These are phyloP conservation scores for Aspergillus saccharolyticus DNA, from an alignment of 495 filamentous ascomycete species.

Conservation along the genomic window DNA sequence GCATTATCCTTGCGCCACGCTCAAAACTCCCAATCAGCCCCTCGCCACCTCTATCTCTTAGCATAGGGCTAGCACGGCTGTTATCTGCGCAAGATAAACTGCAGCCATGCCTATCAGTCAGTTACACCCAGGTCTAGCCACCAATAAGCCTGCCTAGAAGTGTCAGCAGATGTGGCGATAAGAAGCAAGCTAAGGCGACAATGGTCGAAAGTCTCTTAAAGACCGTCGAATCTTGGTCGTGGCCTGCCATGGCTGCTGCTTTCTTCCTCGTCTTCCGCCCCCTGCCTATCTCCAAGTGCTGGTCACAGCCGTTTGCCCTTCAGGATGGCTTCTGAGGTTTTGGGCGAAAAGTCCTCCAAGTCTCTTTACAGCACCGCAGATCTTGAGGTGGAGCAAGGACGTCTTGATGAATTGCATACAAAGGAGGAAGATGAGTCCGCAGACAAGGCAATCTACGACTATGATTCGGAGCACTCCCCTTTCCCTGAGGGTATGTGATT, in stretches of 20 bases:
- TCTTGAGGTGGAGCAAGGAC: constrained; percentile 26
- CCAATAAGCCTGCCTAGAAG: not conserved
- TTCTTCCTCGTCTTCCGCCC: not conserved
- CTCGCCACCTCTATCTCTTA: not conserved
- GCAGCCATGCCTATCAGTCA: not conserved
- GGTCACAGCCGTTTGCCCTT: not conserved
- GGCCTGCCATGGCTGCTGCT: not conserved
- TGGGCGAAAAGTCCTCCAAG: constrained; percentile 12
- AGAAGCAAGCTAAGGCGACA: not conserved
- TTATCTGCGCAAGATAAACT: not conserved
- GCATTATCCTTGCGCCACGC: not conserved
- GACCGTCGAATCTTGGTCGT: not conserved
- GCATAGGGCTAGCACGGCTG: not conserved
- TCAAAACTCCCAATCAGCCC: not conserved
- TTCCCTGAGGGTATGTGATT: constrained; percentile 30
- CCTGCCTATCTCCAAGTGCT: not conserved
- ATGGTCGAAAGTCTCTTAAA: not conserved
- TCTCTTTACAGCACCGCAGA: constrained; percentile 13
- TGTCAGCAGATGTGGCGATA: not conserved
- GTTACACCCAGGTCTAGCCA: not conserved
- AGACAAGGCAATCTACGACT: constrained; percentile 30
- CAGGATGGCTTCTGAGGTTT: constrained; percentile 19
- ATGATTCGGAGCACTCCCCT: constrained; percentile 33
- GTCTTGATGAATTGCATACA: constrained; percentile 20
- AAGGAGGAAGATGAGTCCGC: constrained; percentile 23